Conservation (phyloP, 1,139 yeast species). For the Hansenula sp. region DNA sequence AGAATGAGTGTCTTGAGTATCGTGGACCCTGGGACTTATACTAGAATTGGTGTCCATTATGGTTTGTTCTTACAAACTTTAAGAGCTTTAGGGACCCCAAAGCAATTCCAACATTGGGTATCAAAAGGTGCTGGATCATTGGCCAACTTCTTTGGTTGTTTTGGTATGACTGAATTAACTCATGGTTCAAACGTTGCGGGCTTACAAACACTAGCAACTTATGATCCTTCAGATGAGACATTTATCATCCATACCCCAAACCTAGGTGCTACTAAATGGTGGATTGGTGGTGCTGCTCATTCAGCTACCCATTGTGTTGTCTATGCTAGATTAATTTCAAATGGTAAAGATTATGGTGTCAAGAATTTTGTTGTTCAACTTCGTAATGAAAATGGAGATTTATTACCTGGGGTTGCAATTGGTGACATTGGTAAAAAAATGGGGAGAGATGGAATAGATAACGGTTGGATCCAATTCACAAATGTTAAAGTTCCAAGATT, state of each 20-base stretch:
- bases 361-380: slow-evolving; percentile 86
- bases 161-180: slow-evolving; percentile 90
- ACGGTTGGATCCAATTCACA: slow-evolving; percentile 91
- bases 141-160: slow-evolving; percentile 79
- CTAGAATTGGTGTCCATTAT: slow-evolving; percentile 66
- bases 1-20: slow-evolving; percentile 36
- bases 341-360: slow-evolving; percentile 83
- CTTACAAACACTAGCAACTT: slow-evolving; percentile 84
- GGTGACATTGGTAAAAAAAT: slow-evolving; percentile 93
- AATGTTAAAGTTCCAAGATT: slow-evolving; percentile 76
- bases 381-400: slow-evolving; percentile 63
- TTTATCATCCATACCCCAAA: slow-evolving; percentile 82
- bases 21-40: slow-evolving; percentile 56
- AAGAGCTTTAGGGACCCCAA: slow-evolving; percentile 64
- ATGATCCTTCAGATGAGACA: slow-evolving; percentile 56
- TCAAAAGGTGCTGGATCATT: slow-evolving; percentile 58
- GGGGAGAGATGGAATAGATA: slow-evolving; percentile 81
- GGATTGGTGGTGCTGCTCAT: slow-evolving; percentile 98
- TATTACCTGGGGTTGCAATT: slow-evolving; percentile 71
- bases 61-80: slow-evolving; percentile 68
- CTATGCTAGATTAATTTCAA: slow-evolving; percentile 76
- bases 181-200: slow-evolving; percentile 96
- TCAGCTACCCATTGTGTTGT: slow-evolving; percentile 80
- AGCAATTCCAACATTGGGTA: slow-evolving; percentile 64
- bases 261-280: slow-evolving; percentile 91